Conservation (phyloP, 805 yeast genomes). For the Candida morakotiae region DNA sequence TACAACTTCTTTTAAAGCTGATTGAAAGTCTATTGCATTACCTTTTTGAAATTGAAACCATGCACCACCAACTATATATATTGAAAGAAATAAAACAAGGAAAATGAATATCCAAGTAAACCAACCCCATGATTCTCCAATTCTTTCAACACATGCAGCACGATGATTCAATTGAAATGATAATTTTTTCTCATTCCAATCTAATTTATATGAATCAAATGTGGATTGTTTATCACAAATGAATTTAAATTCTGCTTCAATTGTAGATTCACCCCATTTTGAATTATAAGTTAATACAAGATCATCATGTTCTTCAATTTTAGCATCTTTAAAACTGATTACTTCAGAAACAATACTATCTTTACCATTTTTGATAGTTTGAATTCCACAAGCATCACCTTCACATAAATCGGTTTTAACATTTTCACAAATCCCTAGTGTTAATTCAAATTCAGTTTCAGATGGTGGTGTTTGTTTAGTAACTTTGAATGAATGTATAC, state of each 20-base stretch:
- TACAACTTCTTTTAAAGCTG: slow-evolving; percentile 66
- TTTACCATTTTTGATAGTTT: slow-evolving; percentile 50
- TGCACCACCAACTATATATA: slow-evolving; percentile 69
- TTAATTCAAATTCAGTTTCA: slow-evolving; percentile 58
- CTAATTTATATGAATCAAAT: slow-evolving; percentile 18
- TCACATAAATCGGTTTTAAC: slow-evolving; percentile 28
- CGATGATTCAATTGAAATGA: slow-evolving; percentile 25
- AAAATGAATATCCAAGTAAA: slow-evolving; percentile 79
- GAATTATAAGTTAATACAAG: slow-evolving; percentile 36
- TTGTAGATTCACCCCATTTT: slow-evolving; percentile 63
- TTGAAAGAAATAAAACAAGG: slow-evolving; percentile 62
- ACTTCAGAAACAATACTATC: slow-evolving; percentile 52
- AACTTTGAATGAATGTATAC: slow-evolving; percentile 39
- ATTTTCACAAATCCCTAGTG: slow-evolving; percentile 64
- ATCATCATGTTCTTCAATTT: slow-evolving; percentile 29
- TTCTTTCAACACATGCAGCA: slow-evolving; percentile 37
- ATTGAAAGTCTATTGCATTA: slow-evolving; percentile 67
- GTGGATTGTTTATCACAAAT: slow-evolving; percentile 36
- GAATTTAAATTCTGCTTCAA: slow-evolving; percentile 46
- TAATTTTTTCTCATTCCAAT: slow-evolving; percentile 36
- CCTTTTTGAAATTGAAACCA: slow-evolving; percentile 74
- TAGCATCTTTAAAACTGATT: slow-evolving; percentile 47
- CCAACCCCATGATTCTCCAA: slow-evolving; percentile 68
- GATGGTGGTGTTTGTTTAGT: slow-evolving; percentile 77
- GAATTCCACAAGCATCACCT: slow-evolving; percentile 72